Evolutionary conservation across 192 early-diverging fungal species (phyloP).

Genomic region (Coemansia sp.): DNA sequence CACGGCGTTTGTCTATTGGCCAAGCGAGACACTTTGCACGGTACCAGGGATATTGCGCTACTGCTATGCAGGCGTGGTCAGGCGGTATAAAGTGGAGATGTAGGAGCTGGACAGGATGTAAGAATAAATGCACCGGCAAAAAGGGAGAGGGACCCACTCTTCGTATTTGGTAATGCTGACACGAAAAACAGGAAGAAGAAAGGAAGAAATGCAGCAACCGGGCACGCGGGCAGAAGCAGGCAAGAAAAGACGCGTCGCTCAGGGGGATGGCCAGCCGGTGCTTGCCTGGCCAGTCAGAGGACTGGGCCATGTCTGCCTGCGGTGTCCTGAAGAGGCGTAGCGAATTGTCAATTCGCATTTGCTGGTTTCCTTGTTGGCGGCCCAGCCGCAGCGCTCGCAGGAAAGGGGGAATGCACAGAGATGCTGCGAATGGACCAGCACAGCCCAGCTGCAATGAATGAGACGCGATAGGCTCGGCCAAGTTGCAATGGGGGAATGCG

Average conservation of each 20-base stretch:
- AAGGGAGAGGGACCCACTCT: slow-evolving; percentile 1
- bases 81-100: not conserved
- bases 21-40: not conserved
- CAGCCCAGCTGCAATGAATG: slow-evolving; percentile 4
- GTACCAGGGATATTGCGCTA: not conserved
- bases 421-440: slow-evolving; percentile 5
- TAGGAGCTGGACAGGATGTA: not conserved
- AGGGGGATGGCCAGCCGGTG: not conserved
- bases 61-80: not conserved
- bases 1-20: not conserved
- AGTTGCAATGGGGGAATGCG: not conserved
- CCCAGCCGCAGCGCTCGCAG: slow-evolving; percentile 11
- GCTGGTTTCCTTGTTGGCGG: slow-evolving; percentile 15
- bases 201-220: not conserved
- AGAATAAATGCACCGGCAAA: not conserved
- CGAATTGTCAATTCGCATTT: slow-evolving; percentile 9
- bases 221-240: slow-evolving; percentile 2
- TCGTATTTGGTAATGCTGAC: slow-evolving; percentile 12
- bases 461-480: not conserved
- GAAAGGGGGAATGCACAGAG: not conserved
- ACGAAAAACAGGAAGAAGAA: slow-evolving; percentile 1
- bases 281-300: slow-evolving; percentile 11
- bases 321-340: slow-evolving; percentile 14
- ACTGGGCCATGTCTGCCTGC: slow-evolving; percentile 3
- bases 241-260: slow-evolving; percentile 5